Evolutionary conservation across 371 early-diverging fungal species (phyloP).

Genomic region (Mortierella sp.): DNA sequence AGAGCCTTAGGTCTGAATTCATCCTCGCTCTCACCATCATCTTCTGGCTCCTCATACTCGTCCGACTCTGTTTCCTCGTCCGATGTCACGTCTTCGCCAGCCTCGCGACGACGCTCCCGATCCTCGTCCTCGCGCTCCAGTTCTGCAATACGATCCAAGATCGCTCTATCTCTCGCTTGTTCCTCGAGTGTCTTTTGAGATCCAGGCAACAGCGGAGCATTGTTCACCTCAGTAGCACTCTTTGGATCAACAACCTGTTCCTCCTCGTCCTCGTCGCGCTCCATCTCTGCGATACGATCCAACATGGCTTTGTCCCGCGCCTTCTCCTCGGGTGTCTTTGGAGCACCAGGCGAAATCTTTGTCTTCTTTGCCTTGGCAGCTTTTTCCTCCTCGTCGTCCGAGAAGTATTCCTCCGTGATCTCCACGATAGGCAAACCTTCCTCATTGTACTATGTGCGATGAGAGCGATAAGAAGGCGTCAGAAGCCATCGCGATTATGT

Average conservation of each 20-base stretch:
- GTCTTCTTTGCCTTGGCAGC: constrained; percentile 40
- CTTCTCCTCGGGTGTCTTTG: constrained; percentile 65
- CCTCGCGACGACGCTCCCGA: constrained; percentile 63
- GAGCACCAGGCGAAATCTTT: constrained; percentile 23
- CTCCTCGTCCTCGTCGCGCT: constrained; percentile 65
- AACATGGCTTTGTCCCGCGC: constrained; percentile 65
- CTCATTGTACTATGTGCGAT: constrained; percentile 74
- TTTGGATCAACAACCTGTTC: constrained; percentile 54
- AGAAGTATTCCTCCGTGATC: constrained; percentile 80
- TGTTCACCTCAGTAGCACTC: constrained; percentile 32
- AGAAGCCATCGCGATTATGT: neutral
- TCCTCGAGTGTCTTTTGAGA: constrained; percentile 64
- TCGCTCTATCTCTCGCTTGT: constrained; percentile 63
- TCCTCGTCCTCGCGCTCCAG: constrained; percentile 67
- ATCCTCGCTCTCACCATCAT: constrained; percentile 48
- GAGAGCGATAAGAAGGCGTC: neutral
- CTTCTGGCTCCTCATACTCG: constrained; percentile 53
- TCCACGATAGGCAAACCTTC: constrained; percentile 92
- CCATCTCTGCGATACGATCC: constrained; percentile 61
- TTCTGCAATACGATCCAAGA: constrained; percentile 65
- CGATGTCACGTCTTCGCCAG: constrained; percentile 69
- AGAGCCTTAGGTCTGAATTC: constrained; percentile 45
- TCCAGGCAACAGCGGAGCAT: constrained; percentile 16
- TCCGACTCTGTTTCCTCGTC: constrained; percentile 63
- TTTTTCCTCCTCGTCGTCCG: constrained; percentile 71